Evolutionary conservation across 2,329 filamentous ascomycete genomes (phyloP), one percentile per base, ranked within the genome.

Genomic region (Aspergillus niger): DNA sequence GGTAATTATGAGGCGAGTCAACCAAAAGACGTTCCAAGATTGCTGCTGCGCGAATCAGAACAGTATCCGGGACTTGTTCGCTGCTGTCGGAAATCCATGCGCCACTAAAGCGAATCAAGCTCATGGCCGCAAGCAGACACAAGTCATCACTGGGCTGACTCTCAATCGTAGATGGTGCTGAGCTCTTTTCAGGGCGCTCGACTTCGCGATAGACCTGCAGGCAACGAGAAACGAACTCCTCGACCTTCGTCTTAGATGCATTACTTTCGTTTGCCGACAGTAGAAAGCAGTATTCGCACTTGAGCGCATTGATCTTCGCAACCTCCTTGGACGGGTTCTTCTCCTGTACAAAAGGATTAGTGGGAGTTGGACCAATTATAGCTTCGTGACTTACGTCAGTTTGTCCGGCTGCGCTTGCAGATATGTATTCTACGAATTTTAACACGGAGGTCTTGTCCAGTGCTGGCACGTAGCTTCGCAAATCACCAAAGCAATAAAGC

Each of bases 1-100:
- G 72, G 56, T 81, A 82, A 56, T 80, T 80, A 61, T 81, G 79
- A 11, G 77, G 77, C 15, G 78, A 82, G 59, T 77, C 74, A 20
- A 70, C 58, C 7, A 79, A 61, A 6, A 80, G 69, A 56, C 71
- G 70, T 54, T 80, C 77, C 30, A 81, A 61, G 26, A 81, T 74
- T 8, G 67, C 74, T 43, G 73, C 71, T 30, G 74, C 72, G 56
- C 73, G 76, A 52, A 79, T 70, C 22, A 80, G 65, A 50, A 70
- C 67, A 22, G 70, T 64, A 48, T 70, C 71, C 11, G 70, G 67
- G 13, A 70, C 47, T 13, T 67, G 62, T 22, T 65, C 60, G 38
- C 66, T 61, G 11, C 61, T 61, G 15, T 65, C 63, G 7, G 59
- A 63, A 36, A 58, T 47, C 59, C 64, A 61, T 30, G 58, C 55